A percentile compares a stretch with the other conserved stretches of the same genome.
phyloP scores from a whole-genome alignment of 805 yeast species.

The Yamadazyma nakazawae region DNA sequence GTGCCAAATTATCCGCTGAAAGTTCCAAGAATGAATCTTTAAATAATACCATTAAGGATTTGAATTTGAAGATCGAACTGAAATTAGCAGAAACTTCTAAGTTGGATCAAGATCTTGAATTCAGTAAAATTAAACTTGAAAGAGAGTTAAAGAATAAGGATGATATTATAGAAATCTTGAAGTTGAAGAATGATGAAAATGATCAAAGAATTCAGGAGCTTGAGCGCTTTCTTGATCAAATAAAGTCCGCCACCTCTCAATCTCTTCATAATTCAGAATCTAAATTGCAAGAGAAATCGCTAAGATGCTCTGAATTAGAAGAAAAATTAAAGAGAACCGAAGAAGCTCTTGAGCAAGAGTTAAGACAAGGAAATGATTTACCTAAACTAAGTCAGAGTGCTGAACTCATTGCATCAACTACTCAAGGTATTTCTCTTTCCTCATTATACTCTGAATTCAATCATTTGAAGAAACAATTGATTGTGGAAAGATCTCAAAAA shows the following conservation, averaged over 20 bases:
- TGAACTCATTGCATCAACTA: conserved; percentile 43
- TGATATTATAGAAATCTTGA: conserved; percentile 54
- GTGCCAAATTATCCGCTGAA: conserved; percentile 23
- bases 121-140: conserved; percentile 46
- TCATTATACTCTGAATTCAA: conserved; percentile 64
- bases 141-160: conserved; percentile 50
- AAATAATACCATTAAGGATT: conserved; percentile 42
- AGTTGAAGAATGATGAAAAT: conserved; percentile 50
- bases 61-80: conserved; percentile 42
- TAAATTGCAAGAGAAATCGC: conserved; percentile 32
- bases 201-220: conserved; percentile 50
- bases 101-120: conserved; percentile 26
- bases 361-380: conserved; percentile 36
- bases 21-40: conserved; percentile 36
- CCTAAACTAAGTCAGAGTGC: conserved; percentile 57
- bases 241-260: conserved; percentile 36
- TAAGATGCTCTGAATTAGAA: conserved; percentile 28
- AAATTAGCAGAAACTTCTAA: conserved; percentile 18
- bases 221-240: conserved; percentile 45
- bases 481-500: conserved; percentile 68
- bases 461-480: conserved; percentile 60
- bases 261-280: conserved; percentile 32
- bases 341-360: conserved; percentile 38
- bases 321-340: conserved; percentile 39
- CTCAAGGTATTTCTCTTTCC: conserved; percentile 57